Evolutionary conservation across 2,329 filamentous ascomycete genomes (phyloP).

Genomic region (Davidsoniella neocaledoniae): DNA sequence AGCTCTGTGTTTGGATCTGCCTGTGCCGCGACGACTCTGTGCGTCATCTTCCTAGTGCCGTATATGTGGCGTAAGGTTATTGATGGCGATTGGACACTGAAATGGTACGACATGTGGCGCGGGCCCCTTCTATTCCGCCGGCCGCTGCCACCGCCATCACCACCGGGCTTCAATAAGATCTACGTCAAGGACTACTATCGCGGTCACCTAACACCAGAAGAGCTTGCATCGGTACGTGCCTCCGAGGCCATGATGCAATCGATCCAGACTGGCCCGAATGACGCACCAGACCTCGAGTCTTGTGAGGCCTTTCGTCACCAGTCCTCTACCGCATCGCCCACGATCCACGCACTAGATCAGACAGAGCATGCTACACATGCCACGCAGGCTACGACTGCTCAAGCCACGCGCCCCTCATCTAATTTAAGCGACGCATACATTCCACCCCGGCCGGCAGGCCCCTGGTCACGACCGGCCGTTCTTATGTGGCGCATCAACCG

Average conservation of each 20-base stretch:
- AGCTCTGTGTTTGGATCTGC: constrained; percentile 26
- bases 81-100: constrained; percentile 33
- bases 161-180: constrained; percentile 25
- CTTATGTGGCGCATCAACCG: constrained; percentile 25
- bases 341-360: neutral
- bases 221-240: constrained; percentile 24
- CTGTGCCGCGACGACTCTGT: constrained; percentile 24
- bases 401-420: too few species aligned
- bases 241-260: constrained; percentile 22
- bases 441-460: constrained; percentile 21
- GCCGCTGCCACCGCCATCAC: constrained; percentile 20
- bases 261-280: constrained; percentile 15
- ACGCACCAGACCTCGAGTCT: constrained; percentile 12
- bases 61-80: constrained; percentile 34
- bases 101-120: constrained; percentile 29
- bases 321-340: constrained; percentile 13
- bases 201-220: constrained; percentile 29
- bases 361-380: too few species aligned
- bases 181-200: constrained; percentile 31
- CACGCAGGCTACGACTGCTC: too few species aligned
- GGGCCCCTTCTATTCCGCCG: constrained; percentile 30
- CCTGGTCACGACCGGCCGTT: constrained; percentile 26
- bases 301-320: constrained; percentile 19
- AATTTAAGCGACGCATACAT: constrained; percentile 1
- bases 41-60: constrained; percentile 35